Evolutionary conservation across 2,329 filamentous ascomycete genomes (phyloP).

Genomic region (Dactylellina parvicollis): DNA sequence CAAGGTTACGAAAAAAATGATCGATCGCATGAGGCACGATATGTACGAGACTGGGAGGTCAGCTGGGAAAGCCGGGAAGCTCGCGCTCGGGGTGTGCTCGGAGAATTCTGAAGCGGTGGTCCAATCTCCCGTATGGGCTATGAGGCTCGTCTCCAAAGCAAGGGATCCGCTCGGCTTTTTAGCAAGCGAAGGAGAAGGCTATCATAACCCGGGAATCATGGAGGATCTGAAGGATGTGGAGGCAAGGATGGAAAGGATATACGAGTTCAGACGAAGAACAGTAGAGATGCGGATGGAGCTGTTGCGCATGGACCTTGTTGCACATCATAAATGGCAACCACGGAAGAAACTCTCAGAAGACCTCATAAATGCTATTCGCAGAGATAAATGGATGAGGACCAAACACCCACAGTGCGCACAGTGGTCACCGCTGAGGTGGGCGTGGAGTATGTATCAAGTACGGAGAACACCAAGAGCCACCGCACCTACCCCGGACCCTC

Average conservation of each 20-base stretch:
- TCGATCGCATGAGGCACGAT: conserved; percentile 48
- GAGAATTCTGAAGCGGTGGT: conserved; percentile 35
- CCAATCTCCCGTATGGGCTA: conserved; percentile 39
- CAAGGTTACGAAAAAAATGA: conserved; percentile 36
- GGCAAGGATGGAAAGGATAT: conserved; percentile 4
- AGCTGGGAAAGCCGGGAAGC: conserved; percentile 41
- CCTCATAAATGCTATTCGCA: conserved; percentile 7
- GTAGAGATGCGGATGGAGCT: conserved; percentile 37
- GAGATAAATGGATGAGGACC: conserved; percentile 16
- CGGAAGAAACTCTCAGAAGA: conserved; percentile 27
- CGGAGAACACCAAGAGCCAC: neutral
- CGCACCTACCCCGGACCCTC: neutral
- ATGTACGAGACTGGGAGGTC: conserved; percentile 42
- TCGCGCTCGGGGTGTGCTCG: conserved; percentile 38
- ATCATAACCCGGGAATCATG: conserved; percentile 15
- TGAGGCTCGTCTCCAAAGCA: conserved; percentile 40
- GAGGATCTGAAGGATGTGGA: conserved; percentile 20
- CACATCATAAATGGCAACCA: conserved; percentile 24
- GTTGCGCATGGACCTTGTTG: conserved; percentile 28
- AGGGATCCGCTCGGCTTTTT: conserved; percentile 33
- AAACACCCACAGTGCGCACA: conserved; percentile 17
- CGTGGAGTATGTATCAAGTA: conserved; percentile 45
- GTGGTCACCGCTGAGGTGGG: conserved; percentile 45
- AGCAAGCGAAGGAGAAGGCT: conserved; percentile 22
- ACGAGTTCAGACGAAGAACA: conserved; percentile 8